These are phyloP conservation scores for Rosellinia necatrix DNA, from an alignment of 2,329 filamentous ascomycete species.

Conservation along the genomic window DNA sequence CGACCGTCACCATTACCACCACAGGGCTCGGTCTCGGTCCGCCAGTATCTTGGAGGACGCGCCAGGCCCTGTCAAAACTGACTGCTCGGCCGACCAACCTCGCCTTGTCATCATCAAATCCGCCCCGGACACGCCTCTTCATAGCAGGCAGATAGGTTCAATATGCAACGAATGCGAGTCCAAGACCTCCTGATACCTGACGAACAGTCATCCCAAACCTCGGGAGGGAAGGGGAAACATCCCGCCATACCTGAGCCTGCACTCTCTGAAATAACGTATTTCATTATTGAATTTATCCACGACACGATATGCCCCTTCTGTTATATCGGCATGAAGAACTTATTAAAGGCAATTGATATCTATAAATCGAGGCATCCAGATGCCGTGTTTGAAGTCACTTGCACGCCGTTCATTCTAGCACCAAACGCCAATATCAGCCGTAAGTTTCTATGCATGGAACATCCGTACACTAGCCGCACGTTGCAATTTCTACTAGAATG, in stretches of 20 bases:
- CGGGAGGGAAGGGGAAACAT: conserved; percentile 3
- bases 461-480: not conserved
- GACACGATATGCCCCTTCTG: conserved; percentile 59
- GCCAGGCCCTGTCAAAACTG: too few species aligned
- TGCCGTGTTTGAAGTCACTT: conserved; percentile 52
- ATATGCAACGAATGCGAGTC: conserved; percentile 39
- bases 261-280: conserved; percentile 32
- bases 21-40: too few species aligned
- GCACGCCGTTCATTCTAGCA: conserved; percentile 52
- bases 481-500: not conserved
- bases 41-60: not conserved
- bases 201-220: conserved; percentile 18
- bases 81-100: not conserved
- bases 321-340: conserved; percentile 53
- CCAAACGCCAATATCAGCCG: conserved; percentile 37
- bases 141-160: not conserved
- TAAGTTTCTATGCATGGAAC: conserved; percentile 33
- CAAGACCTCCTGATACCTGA: conserved; percentile 36
- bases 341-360: conserved; percentile 50
- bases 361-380: conserved; percentile 48
- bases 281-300: conserved; percentile 53
- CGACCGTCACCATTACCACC: too few species aligned
- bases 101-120: not conserved
- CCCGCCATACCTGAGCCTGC: not conserved
- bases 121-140: not conserved